Evolutionary conservation across 768 basidiomycete species (phyloP), one percentile per base, ranked within the genome.

Genomic region (Boletus sensibilis): DNA sequence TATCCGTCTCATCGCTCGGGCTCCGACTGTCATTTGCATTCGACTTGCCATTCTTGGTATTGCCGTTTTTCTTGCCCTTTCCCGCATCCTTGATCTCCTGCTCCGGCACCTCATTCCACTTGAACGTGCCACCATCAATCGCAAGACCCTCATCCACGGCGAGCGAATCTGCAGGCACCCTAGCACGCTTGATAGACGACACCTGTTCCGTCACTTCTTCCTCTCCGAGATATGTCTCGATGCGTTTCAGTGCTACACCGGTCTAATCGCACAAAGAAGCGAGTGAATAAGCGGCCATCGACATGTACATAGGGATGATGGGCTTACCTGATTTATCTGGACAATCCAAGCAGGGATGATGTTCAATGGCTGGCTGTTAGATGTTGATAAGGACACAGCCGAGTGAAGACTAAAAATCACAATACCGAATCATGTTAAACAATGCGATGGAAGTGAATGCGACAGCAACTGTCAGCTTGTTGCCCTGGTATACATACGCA

Each of bases 371-470:
- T 77, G 68, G 33, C 87, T 85, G 50, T 42, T 16, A 1, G 5
- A 43, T 18, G 35, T 41, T 6, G 20, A 42, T 53, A n/a, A 48
- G 25, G 47, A 43, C 38, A 21, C 5, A 29, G 40, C 29, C 2
- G 1, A 57, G 35, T n/a, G 8, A 14, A 40, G 42, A 25, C 33
- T 38, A 40, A 57, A 34, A 3, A 53, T 35, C 8, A 1, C 20
- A 59, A 58, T 74, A 85, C 80, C 84, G 80, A 64, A 97, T 79
- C 94, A 97, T 94, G 44, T 79, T 78, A 71, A 96, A 96, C 41
- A 96, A 70, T 0, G 92, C 82, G 35, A 97, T 88, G 0, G 92
- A 78, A 82, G 94, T 96, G 67, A 96, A 96, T 0, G 95, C 94
- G 18, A 84, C 79, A 10, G 87, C 79, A 47, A 94, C 78, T 0